A percentile compares a stretch with the other conserved stretches of the same genome.
Conservation (phyloP, 1,284 basidiomycete genomes). For the Chondrostereum purpureum region DNA sequence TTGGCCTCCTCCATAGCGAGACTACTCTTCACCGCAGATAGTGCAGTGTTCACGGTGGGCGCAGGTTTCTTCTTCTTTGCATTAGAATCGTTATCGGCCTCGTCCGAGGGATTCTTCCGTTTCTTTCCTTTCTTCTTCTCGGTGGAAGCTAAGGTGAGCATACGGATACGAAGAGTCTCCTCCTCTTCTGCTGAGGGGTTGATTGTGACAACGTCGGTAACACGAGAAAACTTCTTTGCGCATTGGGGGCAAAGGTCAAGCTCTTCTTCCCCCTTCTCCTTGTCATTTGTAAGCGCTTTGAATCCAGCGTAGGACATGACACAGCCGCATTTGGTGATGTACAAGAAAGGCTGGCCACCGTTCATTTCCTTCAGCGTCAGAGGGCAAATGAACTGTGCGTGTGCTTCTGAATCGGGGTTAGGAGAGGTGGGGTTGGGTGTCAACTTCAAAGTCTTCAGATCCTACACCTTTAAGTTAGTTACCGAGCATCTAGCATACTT, state of each 20-base stretch:
- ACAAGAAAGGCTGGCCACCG: conserved; percentile 82
- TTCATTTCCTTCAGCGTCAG: conserved; percentile 91
- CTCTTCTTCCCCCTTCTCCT: conserved; percentile 20
- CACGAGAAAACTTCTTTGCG: conserved; percentile 54
- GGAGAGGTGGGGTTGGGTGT: conserved; percentile 57
- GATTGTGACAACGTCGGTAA: conserved; percentile 47
- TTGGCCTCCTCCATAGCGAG: conserved; percentile 68
- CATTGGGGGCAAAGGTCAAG: conserved; percentile 71
- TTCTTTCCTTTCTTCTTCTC: conserved; percentile 68
- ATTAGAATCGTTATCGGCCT: conserved; percentile 25
- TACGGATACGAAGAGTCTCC: conserved; percentile 40
- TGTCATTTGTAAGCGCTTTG: conserved; percentile 43
- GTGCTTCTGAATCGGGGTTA: conserved; percentile 36
- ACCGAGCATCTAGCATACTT: too few species aligned
- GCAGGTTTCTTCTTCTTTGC: conserved; percentile 37
- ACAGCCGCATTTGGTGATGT: conserved; percentile 83
- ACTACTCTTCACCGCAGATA: conserved; percentile 53
- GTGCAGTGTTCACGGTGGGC: conserved; percentile 40
- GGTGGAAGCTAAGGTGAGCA: conserved; percentile 47
- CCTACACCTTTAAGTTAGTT: conserved; percentile 37
- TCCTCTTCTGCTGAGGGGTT: conserved; percentile 63
- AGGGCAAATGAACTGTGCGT: conserved; percentile 79
- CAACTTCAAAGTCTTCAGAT: conserved; percentile 77
- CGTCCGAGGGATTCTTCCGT: conserved; percentile 41
- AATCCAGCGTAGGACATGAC: conserved; percentile 77